A percentile compares a stretch with the other conserved stretches of the same genome.
Conservation (phyloP, 805 yeast genomes). For the Candida coleopterorum region DNA sequence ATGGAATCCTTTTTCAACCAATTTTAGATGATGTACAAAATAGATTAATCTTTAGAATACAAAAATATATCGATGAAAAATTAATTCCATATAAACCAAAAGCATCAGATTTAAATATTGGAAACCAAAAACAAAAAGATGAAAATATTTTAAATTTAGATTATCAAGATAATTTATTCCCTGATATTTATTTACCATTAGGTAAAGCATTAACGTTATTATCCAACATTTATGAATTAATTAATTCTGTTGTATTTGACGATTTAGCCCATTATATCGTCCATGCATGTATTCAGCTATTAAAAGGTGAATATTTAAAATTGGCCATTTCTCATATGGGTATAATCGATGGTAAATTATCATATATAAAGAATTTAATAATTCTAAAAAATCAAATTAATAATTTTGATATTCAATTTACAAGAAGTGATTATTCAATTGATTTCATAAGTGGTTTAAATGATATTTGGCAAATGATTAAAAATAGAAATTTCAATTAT, state of each 20-base stretch:
- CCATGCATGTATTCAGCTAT: slow-evolving; percentile 65
- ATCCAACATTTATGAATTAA: slow-evolving; percentile 73
- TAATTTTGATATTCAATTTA: slow-evolving; percentile 75
- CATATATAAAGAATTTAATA: slow-evolving; percentile 67
- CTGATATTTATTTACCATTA: slow-evolving; percentile 66
- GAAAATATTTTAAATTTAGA: slow-evolving; percentile 24
- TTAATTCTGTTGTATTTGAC: slow-evolving; percentile 76
- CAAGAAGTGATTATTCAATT: slow-evolving; percentile 64
- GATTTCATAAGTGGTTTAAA: slow-evolving; percentile 73
- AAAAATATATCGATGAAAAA: slow-evolving; percentile 63
- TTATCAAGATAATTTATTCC: slow-evolving; percentile 32
- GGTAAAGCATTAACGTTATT: slow-evolving; percentile 63
- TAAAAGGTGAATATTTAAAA: slow-evolving; percentile 48
- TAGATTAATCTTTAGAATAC: slow-evolving; percentile 74
- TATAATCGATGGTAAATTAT: slow-evolving; percentile 53
- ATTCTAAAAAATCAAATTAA: slow-evolving; percentile 63
- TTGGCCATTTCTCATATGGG: slow-evolving; percentile 46
- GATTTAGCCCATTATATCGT: slow-evolving; percentile 85
- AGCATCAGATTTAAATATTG: slow-evolving; percentile 62
- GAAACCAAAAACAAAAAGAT: slow-evolving; percentile 24
- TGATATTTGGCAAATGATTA: slow-evolving; percentile 37
- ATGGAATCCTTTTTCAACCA: slow-evolving; percentile 63
- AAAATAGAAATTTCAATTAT: slow-evolving; percentile 42
- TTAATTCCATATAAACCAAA: slow-evolving; percentile 64
- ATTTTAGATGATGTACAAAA: slow-evolving; percentile 74